These are phyloP conservation scores for Suillus sp. DNA, from an alignment of 768 basidiomycete species.

Conservation along the genomic window DNA sequence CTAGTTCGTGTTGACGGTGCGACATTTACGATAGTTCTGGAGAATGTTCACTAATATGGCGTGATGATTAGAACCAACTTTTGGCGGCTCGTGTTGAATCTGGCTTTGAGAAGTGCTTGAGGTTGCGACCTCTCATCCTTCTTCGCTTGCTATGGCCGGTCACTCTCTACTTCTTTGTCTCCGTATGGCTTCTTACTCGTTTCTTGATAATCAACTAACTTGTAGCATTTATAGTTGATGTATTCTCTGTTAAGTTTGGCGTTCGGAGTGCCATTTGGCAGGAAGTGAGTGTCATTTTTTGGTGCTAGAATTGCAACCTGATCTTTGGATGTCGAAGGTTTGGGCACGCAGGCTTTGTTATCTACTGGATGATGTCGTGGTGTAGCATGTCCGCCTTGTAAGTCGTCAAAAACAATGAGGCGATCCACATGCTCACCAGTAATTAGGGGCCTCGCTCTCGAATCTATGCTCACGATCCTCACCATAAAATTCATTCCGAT, in stretches of 20 bases:
- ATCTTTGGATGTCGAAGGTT: slow-evolving; percentile 34
- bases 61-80: slow-evolving; percentile 31
- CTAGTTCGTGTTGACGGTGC: slow-evolving; percentile 33
- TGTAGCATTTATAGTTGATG: slow-evolving; percentile 41
- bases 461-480: slow-evolving; percentile 58
- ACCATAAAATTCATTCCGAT: slow-evolving; percentile 54
- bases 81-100: slow-evolving; percentile 37
- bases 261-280: slow-evolving; percentile 57
- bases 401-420: slow-evolving; percentile 22
- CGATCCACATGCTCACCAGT: slow-evolving; percentile 1
- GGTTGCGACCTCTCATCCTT: slow-evolving; percentile 39
- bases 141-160: slow-evolving; percentile 44
- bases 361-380: slow-evolving; percentile 72
- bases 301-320: not conserved
- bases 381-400: slow-evolving; percentile 57
- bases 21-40: slow-evolving; percentile 1
- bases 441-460: slow-evolving; percentile 59
- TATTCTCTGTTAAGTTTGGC: slow-evolving; percentile 62
- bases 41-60: not conserved
- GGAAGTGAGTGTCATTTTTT: slow-evolving; percentile 38
- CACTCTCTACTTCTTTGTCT: slow-evolving; percentile 43
- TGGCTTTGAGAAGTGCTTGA: slow-evolving; percentile 42
- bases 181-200: slow-evolving; percentile 30
- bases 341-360: slow-evolving; percentile 53
- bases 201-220: not conserved